Base-by-base conservation (phyloP, 257 asterid genomes). In the Solanum sitiens region DNA sequence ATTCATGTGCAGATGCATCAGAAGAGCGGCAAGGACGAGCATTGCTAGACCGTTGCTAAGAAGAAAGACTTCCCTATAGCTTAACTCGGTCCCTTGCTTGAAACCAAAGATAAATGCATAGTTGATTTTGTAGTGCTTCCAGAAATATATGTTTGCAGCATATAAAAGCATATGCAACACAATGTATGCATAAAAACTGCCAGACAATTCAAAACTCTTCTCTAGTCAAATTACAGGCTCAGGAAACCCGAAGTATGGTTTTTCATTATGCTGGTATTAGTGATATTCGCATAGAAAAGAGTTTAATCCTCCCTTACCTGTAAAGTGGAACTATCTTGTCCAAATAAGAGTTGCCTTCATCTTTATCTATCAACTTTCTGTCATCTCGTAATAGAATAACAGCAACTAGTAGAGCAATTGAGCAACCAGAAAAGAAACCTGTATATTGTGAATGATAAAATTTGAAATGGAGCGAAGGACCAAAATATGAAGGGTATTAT, bases 401-500 rank as follows among this genome's bases (percentile, higher is more conserved):
- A 87, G 93, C 98, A 79, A 94, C 91, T 77, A 95, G 84, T 85
- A 95, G 92, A 84, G 98, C 93, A 39, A 92, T 35, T 80, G 98
- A 86, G 89, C 94, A 94, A 87, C 98, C 98, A 79, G 93, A 94
- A 88, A 95, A 94, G 89, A 95, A 95, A 85, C 98, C 98, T 95
- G 93, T 79, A 90, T 18, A 89, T 27, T 42, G 80, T 5, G 70
- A 88, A 75, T 86, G 70, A n/a, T 21, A 79, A 85, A 21, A 65
- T 40, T 79, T 65, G 86, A 8, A 67, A 74, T 59, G 25, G 2
- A 37, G 70, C 27, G 3, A 73, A 44, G 45, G 83, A 33, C 44
- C 8, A 45, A 20, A 47, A 3, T 25, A 47, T 65, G 1, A 50
- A 80, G 30, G 30, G 83, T 16, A 71, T 33, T 77, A 86, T 45